Percentiles rank a stretch among this genome's conserved stretches.
phyloP scores from a whole-genome alignment of 2,329 filamentous ascomycete species.

The Hymenoscyphus fructigenus region DNA sequence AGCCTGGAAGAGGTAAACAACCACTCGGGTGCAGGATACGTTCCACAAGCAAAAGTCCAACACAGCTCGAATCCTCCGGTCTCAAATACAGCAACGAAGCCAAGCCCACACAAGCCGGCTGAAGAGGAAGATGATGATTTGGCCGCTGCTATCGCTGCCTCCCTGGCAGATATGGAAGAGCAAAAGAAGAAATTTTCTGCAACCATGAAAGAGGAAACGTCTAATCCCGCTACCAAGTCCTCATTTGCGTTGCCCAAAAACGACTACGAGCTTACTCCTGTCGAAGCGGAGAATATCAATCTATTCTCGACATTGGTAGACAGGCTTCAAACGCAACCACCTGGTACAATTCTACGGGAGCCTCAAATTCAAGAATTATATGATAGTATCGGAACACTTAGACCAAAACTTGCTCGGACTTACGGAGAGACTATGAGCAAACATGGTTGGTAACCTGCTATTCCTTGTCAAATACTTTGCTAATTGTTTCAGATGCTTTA shows the following conservation, averaged over 20 bases:
- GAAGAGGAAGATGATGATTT: constrained; percentile 92
- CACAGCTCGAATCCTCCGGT: constrained; percentile 34
- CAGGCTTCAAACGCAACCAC: constrained; percentile 89
- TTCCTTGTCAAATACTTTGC: constrained; percentile 18
- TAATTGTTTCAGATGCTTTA: constrained; percentile 69
- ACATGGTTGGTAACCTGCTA: constrained; percentile 64
- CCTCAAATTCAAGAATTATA: constrained; percentile 98
- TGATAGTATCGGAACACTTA: constrained; percentile 89
- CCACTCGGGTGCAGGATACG: constrained; percentile 68
- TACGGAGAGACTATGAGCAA: constrained; percentile 99
- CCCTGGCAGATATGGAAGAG: constrained; percentile 94
- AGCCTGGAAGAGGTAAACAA: constrained; percentile 89
- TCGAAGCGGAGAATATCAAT: constrained; percentile 97
- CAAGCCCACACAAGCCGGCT: constrained; percentile 48
- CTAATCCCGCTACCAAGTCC: constrained; percentile 49
- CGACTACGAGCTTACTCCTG: constrained; percentile 88
- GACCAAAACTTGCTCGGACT: constrained; percentile 90
- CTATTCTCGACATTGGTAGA: constrained; percentile 93
- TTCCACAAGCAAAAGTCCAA: constrained; percentile 58
- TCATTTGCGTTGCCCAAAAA: constrained; percentile 71
- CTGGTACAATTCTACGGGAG: constrained; percentile 92
- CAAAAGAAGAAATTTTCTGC: constrained; percentile 91
- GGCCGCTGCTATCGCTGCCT: constrained; percentile 92
- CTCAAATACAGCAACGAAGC: constrained; percentile 34
- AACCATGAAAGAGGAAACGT: constrained; percentile 76